Base-by-base conservation (phyloP, 192 early-diverging fungal genomes). In the Coemansia sp. region DNA sequence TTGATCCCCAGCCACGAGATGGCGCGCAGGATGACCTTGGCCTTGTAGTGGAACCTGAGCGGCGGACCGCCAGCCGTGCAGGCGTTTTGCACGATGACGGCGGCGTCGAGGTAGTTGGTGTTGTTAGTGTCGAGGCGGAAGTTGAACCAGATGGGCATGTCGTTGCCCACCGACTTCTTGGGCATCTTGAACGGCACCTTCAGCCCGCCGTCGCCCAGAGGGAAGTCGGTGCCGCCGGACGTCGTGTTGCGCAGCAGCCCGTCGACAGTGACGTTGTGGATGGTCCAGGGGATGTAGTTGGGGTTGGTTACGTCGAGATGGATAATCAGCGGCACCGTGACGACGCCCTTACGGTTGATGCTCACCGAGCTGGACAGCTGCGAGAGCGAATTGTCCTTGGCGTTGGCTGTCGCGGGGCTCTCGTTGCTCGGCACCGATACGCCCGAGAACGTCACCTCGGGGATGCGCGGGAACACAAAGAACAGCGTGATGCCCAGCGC, bases 1-100 rank as follows among this genome's bases (percentile, higher is more conserved):
- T 76, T 75, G 57, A 75, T 75, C 1, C 72, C 67, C 18, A 75
- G 63, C 72, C 78, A 74, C 54, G 68, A 68, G 49, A 79, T 79
- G 22, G 63, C 64, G 14, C 34, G 27, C 14, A 79, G 34, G 19
- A 71, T 62, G 34, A 79, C 61, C 37, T 72, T 59, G n/a, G 78
- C 78, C 30, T 49, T 39, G 59, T 79, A 79, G 23, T 57, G 38
- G 60, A 79, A 72, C 19, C 55, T 46, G 45, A 79, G 39, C 1
- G 60, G 7, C 0, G 67, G 67, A 5, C 67, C 65, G 9, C 56
- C 58, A 11, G 62, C 52, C 25, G 68, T 45, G 36, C 78, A 79
- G n/a, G 61, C 41, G 39, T 35, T 4, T 19, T 71, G 59, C 35
- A 79, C 64, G 13, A 38, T 59, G 35, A 46, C 33, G 5, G 72